A percentile compares a stretch with the other conserved stretches of the same genome.
Conservation (phyloP, 768 basidiomycete species). For the Filobasidium floriforme region DNA sequence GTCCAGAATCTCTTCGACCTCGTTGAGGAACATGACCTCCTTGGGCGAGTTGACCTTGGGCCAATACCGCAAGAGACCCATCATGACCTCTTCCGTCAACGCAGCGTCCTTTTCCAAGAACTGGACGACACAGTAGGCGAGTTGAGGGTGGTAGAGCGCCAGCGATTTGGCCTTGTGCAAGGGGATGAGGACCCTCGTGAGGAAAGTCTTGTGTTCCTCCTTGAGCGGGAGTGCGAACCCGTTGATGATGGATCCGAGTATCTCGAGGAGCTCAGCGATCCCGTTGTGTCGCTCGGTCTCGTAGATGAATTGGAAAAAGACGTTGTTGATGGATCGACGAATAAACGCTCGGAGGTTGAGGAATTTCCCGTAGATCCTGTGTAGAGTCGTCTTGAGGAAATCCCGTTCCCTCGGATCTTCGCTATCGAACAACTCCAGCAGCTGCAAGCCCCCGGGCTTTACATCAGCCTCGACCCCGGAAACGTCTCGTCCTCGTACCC, state of each 20-base stretch:
- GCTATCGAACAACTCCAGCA: constrained; percentile 95
- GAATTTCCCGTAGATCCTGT: constrained; percentile 99
- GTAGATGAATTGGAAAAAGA: constrained; percentile 98
- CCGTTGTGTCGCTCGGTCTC: constrained; percentile 99
- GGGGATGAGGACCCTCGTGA: constrained; percentile 86
- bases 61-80: constrained; percentile 95
- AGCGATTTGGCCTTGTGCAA: constrained; percentile 96
- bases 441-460: constrained; percentile 44
- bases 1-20: constrained; percentile 97
- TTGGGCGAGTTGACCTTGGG: constrained; percentile 99
- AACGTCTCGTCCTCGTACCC: neutral
- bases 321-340: constrained; percentile 97
- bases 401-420: constrained; percentile 98
- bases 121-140: constrained; percentile 98
- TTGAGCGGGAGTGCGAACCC: constrained; percentile 96
- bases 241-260: constrained; percentile 98
- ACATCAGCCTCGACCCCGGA: neutral
- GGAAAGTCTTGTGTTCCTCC: constrained; percentile 97
- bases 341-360: constrained; percentile 97
- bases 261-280: constrained; percentile 94
- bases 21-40: constrained; percentile 99
- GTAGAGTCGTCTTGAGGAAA: constrained; percentile 96
- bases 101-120: constrained; percentile 92
- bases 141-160: constrained; percentile 97
- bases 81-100: constrained; percentile 89